Conservation (phyloP, 1,284 basidiomycete genomes). For the Tremellales sp. region DNA sequence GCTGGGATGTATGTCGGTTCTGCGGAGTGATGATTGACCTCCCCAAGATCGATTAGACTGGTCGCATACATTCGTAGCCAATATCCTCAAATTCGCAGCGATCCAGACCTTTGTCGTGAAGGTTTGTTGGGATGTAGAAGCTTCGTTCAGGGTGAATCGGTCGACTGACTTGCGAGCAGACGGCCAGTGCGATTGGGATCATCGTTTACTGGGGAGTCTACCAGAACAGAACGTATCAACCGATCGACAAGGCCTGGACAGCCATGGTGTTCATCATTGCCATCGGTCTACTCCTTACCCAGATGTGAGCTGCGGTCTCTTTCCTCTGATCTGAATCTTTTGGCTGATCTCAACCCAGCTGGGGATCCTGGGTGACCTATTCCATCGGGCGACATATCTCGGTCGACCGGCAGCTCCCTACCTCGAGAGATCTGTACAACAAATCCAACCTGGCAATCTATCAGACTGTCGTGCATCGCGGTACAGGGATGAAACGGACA, state of each 20-base stretch:
- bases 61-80: conserved; percentile 7
- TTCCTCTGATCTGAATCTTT: neutral
- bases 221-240: conserved; percentile 15
- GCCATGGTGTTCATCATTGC: conserved; percentile 22
- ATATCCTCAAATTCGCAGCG: conserved; percentile 22
- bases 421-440: neutral
- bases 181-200: conserved; percentile 22
- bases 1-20: conserved; percentile 20
- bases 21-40: neutral
- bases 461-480: neutral
- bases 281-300: conserved; percentile 24
- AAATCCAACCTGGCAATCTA: conserved; percentile 1
- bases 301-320: conserved; percentile 17
- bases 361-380: conserved; percentile 26
- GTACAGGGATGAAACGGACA: neutral
- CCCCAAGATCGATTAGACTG: conserved; percentile 25
- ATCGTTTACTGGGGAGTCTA: conserved; percentile 28
- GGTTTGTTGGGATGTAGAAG: neutral
- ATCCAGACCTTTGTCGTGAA: conserved; percentile 28
- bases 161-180: conserved; percentile 5
- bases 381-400: conserved; percentile 10
- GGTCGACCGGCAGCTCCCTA: neutral
- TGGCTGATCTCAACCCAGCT: conserved; percentile 6
- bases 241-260: conserved; percentile 24
- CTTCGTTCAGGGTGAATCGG: neutral